Evolutionary conservation across 176 grass and related monocot genomes (phyloP), one percentile per base, ranked within the genome.

Genomic region (Alopecurus myosuroides): DNA sequence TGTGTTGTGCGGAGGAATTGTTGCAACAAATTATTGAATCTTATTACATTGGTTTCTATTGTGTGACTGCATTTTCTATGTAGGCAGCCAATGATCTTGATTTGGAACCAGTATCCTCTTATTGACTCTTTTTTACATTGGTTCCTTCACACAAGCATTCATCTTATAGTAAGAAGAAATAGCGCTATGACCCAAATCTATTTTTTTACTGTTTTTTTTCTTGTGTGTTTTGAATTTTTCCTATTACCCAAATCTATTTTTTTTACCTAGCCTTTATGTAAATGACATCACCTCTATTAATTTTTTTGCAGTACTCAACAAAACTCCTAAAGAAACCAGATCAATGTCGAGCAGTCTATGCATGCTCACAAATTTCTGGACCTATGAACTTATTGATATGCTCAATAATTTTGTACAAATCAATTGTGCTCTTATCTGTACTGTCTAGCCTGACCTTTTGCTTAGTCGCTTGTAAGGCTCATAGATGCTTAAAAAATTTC

Each of bases 291-390:
- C 29, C 50, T 31, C n/a, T n/a, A n/a, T n/a, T 34, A 76, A 42
- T 36, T 81, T 82, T 81, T 85, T 42, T 95, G 49, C 87, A 98
- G 97, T 98, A 95, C 86, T 98, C 97, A 11, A 93, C 91, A 66
- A 98, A 98, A 82, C 97, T 98, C 85, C 82, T 98, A 44, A 98
- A 98, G 93, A 98, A 98, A 42, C 93, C 91, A 58, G 93, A 98
- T 86, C 97, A 98, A 77, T 98, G 93, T 57, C 91, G 96, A 88
- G 96, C 96, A 45, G 96, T 98, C 70, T 98, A 98, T 92, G 96
- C 93, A 64, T 98, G 96, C 74, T 98, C 96, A 80, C 96, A 98
- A 82, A 89, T 98, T 98, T 95, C 79, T 95, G 96, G 96, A 91
- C n/a, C n/a, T n/a, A n/a, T 98, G 66, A 82, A 77, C 7, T 18